Evolutionary conservation across 257 asterid genomes (phyloP).

Genomic region (Solanum rostratum): DNA sequence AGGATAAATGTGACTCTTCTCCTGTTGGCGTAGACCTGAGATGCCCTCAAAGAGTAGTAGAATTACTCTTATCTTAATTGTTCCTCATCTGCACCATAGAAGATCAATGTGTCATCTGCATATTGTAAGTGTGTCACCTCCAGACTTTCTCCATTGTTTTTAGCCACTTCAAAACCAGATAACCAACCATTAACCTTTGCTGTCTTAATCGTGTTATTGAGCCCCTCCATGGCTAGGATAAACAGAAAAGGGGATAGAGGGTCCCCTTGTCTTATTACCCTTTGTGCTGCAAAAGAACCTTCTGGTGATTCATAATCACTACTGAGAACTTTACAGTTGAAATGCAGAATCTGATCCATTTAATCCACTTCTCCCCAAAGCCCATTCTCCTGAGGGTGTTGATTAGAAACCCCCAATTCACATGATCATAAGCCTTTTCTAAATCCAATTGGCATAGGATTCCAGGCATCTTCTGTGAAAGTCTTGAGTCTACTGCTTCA

Average conservation of each 20-base stretch:
- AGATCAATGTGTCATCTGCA: neutral
- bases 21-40: neutral
- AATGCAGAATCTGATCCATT: neutral
- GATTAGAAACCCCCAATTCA: neutral
- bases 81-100: neutral
- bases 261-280: neutral
- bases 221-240: no score
- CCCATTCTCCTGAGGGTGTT: neutral
- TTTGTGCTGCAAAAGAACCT: neutral
- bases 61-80: neutral
- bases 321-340: neutral
- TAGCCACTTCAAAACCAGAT: neutral
- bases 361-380: neutral
- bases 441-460: neutral
- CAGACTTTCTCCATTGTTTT: neutral
- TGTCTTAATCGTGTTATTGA: neutral
- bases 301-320: neutral
- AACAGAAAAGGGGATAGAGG: no score
- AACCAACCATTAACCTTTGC: neutral
- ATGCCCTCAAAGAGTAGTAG: neutral
- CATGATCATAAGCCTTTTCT: neutral
- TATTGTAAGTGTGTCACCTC: neutral
- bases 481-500: neutral
- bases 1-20: neutral
- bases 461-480: neutral